A percentile compares a stretch with the other conserved stretches of the same genome.
These are phyloP conservation scores for Spergularia marina DNA, from an alignment of 148 eudicot species.

Conservation along the genomic window DNA sequence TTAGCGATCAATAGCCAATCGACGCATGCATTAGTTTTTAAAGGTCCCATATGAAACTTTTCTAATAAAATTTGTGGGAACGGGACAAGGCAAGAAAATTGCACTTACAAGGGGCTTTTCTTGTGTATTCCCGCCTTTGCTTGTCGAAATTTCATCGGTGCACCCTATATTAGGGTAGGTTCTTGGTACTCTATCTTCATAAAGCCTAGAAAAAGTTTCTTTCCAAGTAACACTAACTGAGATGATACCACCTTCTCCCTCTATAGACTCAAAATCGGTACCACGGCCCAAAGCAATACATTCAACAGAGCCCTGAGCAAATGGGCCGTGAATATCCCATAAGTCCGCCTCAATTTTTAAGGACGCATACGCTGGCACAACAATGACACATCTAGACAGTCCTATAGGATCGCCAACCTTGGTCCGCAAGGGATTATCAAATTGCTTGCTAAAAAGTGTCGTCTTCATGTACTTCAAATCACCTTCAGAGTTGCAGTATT, in stretches of 20 bases:
- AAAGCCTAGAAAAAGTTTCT: too few species aligned
- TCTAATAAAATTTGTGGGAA: too few species aligned
- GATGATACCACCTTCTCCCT: not conserved
- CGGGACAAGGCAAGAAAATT: too few species aligned
- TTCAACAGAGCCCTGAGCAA: not conserved
- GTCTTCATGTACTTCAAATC: not conserved
- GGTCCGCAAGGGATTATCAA: not conserved
- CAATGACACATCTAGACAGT: conserved; percentile 1
- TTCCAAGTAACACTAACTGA: too few species aligned
- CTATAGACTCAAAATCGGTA: not conserved
- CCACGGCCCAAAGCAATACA: not conserved
- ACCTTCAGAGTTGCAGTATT: not conserved
- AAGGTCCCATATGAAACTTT: too few species aligned
- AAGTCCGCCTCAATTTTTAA: not conserved
- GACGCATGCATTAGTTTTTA: too few species aligned
- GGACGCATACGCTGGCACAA: not conserved
- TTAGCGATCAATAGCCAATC: too few species aligned
- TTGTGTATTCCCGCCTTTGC: too few species aligned
- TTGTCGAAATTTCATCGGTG: too few species aligned
- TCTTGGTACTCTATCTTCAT: too few species aligned
- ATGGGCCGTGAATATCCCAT: not conserved
- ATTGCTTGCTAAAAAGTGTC: not conserved
- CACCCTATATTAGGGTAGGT: too few species aligned
- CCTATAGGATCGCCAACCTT: not conserved
- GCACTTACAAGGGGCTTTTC: too few species aligned